Conservation (phyloP, 495 filamentous ascomycete species). For the Articulospora tetracladia region DNA sequence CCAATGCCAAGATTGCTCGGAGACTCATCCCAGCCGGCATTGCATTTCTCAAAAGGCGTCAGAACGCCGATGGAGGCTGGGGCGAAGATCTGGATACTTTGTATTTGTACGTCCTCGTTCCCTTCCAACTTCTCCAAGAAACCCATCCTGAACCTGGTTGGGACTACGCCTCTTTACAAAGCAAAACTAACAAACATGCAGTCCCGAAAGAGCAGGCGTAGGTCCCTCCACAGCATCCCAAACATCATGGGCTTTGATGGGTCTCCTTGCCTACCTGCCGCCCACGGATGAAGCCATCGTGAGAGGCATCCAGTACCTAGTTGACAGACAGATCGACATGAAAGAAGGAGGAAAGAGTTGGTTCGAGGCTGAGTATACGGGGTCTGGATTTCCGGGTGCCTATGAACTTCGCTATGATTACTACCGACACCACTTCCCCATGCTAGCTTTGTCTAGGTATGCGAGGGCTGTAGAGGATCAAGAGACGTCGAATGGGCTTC, state of each 20-base stretch:
- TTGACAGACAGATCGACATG: not conserved
- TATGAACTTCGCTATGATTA: conserved; percentile 33
- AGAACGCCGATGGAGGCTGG: conserved; percentile 34
- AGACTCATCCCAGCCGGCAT: not conserved
- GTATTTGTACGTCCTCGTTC: not conserved
- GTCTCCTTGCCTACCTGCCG: conserved; percentile 21
- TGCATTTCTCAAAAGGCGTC: not conserved
- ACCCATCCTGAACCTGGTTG: no score
- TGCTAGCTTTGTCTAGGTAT: conserved; percentile 37
- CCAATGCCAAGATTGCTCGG: not conserved
- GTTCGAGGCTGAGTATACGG: conserved; percentile 28
- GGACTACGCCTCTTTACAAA: no score
- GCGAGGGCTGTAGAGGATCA: not conserved
- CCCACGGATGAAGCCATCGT: not conserved
- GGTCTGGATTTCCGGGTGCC: conserved; percentile 32
- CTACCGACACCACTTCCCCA: conserved; percentile 37
- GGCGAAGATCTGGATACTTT: conserved; percentile 25
- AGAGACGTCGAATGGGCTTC: not conserved
- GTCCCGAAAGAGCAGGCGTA: conserved; percentile 11
- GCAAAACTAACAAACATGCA: not conserved
- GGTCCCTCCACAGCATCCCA: conserved; percentile 30
- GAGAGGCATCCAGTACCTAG: not conserved
- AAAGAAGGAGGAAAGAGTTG: conserved; percentile 17
- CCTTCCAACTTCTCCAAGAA: not conserved
- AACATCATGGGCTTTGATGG: conserved; percentile 37